Evolutionary conservation across 805 yeast genomes (phyloP), one percentile per base, ranked within the genome.

Genomic region (Candida sithepensis): DNA sequence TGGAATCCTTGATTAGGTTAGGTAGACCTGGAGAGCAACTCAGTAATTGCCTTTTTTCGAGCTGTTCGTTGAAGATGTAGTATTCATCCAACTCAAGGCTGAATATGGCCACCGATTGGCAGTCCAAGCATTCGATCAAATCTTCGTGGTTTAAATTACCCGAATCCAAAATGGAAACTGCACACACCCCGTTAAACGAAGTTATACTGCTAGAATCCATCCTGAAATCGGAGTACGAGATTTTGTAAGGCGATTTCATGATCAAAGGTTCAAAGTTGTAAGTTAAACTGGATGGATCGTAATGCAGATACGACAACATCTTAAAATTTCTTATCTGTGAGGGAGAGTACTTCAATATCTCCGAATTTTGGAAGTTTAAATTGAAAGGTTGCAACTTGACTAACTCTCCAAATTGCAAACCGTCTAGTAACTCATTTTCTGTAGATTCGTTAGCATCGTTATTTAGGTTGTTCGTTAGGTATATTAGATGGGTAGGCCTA

Each of bases 401-500:
- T 45, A 49, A 49, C 20, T 53, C 52, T n/a, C 48, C 54, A 49
- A 52, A 65, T 19, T 44, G 46, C n/a, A 57, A 64, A 51, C 57
- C 55, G 39, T 54, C 61, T 52, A 54, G 50, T 28, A 63, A 43
- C 57, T 58, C 64, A 67, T 55, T 55, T 49, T 53, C 60, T 55
- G 53, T 43, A 34, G 38, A 6, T 61, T 68, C 72, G 2, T 64
- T 12, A 4, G 34, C 56, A 23, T 66, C 67, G 4, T n/a, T 16
- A 22, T 59, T 60, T n/a, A 40, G 56, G 45, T 46, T 52, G n/a
- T 73, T 62, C 28, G 81, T 78, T 47, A 90, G 58, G 46, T 81
- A 75, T 0, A 86, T 63, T 21, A 87, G 60, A 50, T 78, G 73
- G 0, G 84, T 75, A 0, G 95, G 88, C 22, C 70, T 65, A 1